A percentile compares a stretch with the other conserved stretches of the same genome.
Evolutionary conservation across 495 filamentous ascomycete species (phyloP).

Genomic region (Apodospora peruviana): DNA sequence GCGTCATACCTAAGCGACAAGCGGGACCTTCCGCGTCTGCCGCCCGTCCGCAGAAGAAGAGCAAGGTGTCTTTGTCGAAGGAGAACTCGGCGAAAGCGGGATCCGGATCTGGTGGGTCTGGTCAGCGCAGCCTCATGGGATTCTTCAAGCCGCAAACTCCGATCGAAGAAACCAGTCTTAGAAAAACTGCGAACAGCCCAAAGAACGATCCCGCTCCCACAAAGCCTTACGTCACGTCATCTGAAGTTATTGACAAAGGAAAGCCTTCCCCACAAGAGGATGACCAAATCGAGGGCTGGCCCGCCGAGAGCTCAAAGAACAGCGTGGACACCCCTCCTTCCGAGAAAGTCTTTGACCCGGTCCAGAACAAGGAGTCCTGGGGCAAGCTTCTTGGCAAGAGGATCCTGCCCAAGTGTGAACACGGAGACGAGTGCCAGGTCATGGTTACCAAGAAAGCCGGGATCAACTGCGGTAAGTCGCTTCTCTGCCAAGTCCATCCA

Average conservation of each 20-base stretch:
- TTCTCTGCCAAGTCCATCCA: neutral
- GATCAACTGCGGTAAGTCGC: slow-evolving; percentile 56
- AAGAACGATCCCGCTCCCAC: neutral
- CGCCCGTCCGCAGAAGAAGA: slow-evolving; percentile 36
- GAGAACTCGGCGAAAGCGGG: slow-evolving; percentile 30
- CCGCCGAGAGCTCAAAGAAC: neutral
- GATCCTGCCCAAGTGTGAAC: slow-evolving; percentile 72
- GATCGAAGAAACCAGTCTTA: slow-evolving; percentile 14
- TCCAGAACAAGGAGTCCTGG: slow-evolving; percentile 79
- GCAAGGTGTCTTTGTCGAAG: slow-evolving; percentile 23
- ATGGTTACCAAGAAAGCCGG: slow-evolving; percentile 82
- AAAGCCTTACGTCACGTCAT: neutral
- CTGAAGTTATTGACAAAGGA: no score
- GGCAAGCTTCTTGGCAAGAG: slow-evolving; percentile 75
- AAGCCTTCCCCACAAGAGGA: neutral
- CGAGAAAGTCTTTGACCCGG: slow-evolving; percentile 54
- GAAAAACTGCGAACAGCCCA: neutral
- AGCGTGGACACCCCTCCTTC: neutral
- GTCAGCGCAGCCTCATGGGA: slow-evolving; percentile 72
- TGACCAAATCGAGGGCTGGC: neutral
- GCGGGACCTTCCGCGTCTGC: slow-evolving; percentile 16
- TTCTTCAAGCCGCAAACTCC: slow-evolving; percentile 68
- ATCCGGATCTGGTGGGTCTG: slow-evolving; percentile 26
- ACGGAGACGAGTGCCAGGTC: slow-evolving; percentile 78
- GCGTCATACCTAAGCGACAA: slow-evolving; percentile 24